Conservation (phyloP, 441 rosid species). For the Gossypium laxum region DNA sequence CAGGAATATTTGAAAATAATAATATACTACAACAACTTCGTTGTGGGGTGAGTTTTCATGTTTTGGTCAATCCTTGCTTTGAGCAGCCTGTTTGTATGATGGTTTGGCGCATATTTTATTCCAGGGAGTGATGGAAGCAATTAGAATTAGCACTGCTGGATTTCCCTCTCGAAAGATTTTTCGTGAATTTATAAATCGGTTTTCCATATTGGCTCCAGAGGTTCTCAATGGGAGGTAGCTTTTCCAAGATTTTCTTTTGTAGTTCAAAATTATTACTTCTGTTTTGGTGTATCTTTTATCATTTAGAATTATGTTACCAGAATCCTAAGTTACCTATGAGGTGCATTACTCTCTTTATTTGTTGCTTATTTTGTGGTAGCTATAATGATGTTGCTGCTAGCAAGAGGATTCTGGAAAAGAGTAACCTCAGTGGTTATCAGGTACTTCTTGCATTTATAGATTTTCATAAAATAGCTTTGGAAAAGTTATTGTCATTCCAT, state of each 20-base stretch:
- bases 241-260: constrained; percentile 8
- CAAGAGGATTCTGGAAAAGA: constrained; percentile 68
- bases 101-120: constrained; percentile 14
- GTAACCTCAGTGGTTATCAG: constrained; percentile 76
- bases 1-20: constrained; percentile 64
- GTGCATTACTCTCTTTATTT: constrained; percentile 7
- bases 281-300: background rate
- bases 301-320: constrained; percentile 10
- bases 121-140: constrained; percentile 98
- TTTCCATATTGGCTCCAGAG: constrained; percentile 56
- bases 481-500: constrained; percentile 1
- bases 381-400: constrained; percentile 57
- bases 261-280: constrained; percentile 5
- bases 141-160: constrained; percentile 96
- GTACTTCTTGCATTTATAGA: constrained; percentile 25
- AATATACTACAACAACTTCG: constrained; percentile 82
- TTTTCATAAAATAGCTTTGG: background rate
- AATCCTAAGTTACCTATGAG: constrained; percentile 10
- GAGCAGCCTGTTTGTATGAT: constrained; percentile 2
- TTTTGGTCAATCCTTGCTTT: constrained; percentile 21
- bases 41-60: constrained; percentile 74
- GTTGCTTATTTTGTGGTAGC: constrained; percentile 29
- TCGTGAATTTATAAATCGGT: constrained; percentile 60
- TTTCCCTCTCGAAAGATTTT: constrained; percentile 82
- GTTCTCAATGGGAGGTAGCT: constrained; percentile 48